Base-by-base conservation (phyloP, 352 stramenopile genomes). In the Pythium plurisporium region DNA sequence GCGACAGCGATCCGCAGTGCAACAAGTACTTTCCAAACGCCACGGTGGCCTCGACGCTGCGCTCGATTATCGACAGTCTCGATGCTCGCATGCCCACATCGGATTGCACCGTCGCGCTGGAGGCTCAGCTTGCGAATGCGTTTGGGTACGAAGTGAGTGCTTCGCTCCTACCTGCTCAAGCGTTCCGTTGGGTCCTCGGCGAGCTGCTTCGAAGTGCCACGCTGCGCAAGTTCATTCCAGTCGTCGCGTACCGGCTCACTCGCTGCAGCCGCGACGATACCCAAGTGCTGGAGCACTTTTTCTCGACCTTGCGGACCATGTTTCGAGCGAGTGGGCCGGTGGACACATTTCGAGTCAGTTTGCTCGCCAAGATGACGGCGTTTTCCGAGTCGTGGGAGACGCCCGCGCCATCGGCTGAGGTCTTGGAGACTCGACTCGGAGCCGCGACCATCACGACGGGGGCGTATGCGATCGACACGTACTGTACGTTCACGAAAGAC, bases 311-410 rank as follows among this genome's bases (percentile, higher is more conserved):
- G 12, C 30, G 26, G 37, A 58, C 50, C 17, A 37, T 14, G 19
- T 12, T 58, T 15, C 50, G 25, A 3, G 4, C 50, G n/a, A 37
- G 31, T 14, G 5, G 20, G 11, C 17, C 19, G 5, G 29, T 42
- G 19, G 17, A 53, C 17, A 10, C 45, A 10, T 29, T 20, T 14
- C 50, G 46, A 20, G 65, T 56, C 34, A 62, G 34, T 15, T 40
- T 73, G 30, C 41, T 67, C 5, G 58, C 50, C 33, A 67, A 73
- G 27, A 36, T 73, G 5, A 33, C 70, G 15, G 34, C 50, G 30
- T 61, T 58, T 25, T 73, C 65, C 2, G 65, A 73, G 27, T 42
- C 67, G 4, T 73, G 63, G 61, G 55, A 64, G 14, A 22, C 23
- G 20, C 65, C 65, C 1, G 51, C 65, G 33, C 59, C 61, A 5